Evolutionary conservation across 257 asterid species (phyloP), one percentile per base, ranked within the genome.

Genomic region (Solanum lycopersicoides): DNA sequence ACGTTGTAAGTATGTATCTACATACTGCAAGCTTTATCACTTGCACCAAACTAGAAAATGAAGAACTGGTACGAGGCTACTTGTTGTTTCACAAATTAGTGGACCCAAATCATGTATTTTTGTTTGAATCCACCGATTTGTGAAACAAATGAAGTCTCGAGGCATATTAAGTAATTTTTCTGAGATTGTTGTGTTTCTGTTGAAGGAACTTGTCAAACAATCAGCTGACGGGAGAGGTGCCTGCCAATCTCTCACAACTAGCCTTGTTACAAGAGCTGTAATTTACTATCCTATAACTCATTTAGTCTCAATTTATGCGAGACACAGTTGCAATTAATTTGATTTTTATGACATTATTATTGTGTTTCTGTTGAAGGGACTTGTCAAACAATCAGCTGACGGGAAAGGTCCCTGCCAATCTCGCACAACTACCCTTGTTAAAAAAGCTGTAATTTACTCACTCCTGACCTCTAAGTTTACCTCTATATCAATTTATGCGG

Each of bases 171-270:
- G 9, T 30, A 50, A 14, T 14, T 68, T 68, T 13, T 14, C 13
- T 32, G 21, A 47, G 0, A 50, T 32, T 83, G 12, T 53, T 50
- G 47, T 37, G 69, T 56, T 83, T 56, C 30, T 53, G 11, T 16
- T 83, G 42, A 83, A 87, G 91, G 86, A 89, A 89, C 34, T 53
- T 75, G 66, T 87, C 91, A 7, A 60, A 83, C 66, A 89, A 89
- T 44, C 45, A 39, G 56, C 56, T 89, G 74, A 84, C 28, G 1
- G 91, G 89, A 6, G 32, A 14, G 79, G 42, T 89, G 14, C 91
- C 91, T 21, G 50, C 73, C 3, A 75, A 87, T 77, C 50, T 89
- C 20, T 77, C 91, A n/a, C 66, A 84, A 14, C 66, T 87, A 6
- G 34, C 82, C 13, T 83, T 89, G 9, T 44, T 89, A 18, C 42